phyloP scores from a whole-genome alignment of 192 early-diverging fungal genomes.

The Geranomyces variabilis region DNA sequence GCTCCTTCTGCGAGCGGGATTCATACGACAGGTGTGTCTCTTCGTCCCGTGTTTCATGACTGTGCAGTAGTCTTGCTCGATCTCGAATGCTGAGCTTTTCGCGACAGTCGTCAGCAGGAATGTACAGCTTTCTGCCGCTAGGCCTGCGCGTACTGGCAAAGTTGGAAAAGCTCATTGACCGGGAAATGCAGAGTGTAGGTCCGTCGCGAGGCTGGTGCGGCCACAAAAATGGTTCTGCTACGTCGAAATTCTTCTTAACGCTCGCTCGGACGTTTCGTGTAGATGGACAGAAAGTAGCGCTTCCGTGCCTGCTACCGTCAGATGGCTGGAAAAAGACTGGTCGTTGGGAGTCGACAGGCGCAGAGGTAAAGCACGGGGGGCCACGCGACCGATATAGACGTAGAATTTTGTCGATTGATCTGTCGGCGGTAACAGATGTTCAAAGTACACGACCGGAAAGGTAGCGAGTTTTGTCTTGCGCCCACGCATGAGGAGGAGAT shows the following conservation, averaged over 20 bases:
- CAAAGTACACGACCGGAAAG: conserved; percentile 77
- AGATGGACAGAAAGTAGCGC: conserved; percentile 72
- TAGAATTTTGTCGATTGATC: neutral
- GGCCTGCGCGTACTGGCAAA: conserved; percentile 76
- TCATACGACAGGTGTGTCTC: conserved; percentile 80
- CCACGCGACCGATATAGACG: neutral
- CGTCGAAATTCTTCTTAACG: neutral
- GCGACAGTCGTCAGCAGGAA: conserved; percentile 76
- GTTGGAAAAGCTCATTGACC: conserved; percentile 78
- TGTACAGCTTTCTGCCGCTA: conserved; percentile 82
- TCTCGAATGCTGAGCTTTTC: neutral
- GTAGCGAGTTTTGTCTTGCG: conserved; percentile 67
- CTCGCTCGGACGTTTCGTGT: neutral
- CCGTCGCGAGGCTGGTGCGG: too few species aligned
- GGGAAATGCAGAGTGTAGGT: conserved; percentile 78
- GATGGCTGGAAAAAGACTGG: conserved; percentile 81
- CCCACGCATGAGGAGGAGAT: conserved; percentile 96
- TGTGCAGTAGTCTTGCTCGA: neutral
- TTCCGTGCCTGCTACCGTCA: conserved; percentile 69
- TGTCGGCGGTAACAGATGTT: conserved; percentile 66
- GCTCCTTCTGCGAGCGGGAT: conserved; percentile 67
- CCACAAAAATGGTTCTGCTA: neutral
- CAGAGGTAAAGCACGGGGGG: conserved; percentile 43
- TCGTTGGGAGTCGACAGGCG: conserved; percentile 73
- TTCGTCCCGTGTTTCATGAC: neutral